A percentile compares a stretch with the other conserved stretches of the same genome.
phyloP scores from a whole-genome alignment of 2,329 filamentous ascomycete species.

The Fusarium sp. region DNA sequence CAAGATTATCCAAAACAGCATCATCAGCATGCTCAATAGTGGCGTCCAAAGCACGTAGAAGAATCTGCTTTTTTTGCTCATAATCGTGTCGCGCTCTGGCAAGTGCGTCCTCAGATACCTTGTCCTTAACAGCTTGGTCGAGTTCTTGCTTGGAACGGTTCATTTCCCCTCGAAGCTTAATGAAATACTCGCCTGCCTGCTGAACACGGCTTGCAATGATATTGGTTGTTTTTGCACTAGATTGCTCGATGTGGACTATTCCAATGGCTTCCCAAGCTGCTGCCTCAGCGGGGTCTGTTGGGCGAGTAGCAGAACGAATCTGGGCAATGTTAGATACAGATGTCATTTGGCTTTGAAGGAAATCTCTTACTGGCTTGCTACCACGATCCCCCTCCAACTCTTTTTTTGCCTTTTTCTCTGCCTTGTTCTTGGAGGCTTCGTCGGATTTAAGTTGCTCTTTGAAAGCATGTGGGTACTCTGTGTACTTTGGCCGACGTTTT shows the following conservation, averaged over 20 bases:
- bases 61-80: slow-evolving; percentile 58
- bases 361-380: slow-evolving; percentile 52
- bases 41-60: slow-evolving; percentile 64
- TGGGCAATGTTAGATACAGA: slow-evolving; percentile 30
- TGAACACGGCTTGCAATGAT: slow-evolving; percentile 62
- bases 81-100: slow-evolving; percentile 55
- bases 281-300: slow-evolving; percentile 58
- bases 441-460: slow-evolving; percentile 61
- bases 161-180: slow-evolving; percentile 60
- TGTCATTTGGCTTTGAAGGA: background rate
- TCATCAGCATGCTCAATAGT: slow-evolving; percentile 66
- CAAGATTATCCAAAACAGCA: slow-evolving; percentile 67
- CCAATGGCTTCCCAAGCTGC: slow-evolving; percentile 66
- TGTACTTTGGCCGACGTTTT: slow-evolving; percentile 59
- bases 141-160: slow-evolving; percentile 60
- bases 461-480: slow-evolving; percentile 60
- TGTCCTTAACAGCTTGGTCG: slow-evolving; percentile 58
- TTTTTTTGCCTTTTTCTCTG: slow-evolving; percentile 59
- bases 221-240: slow-evolving; percentile 52
- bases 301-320: slow-evolving; percentile 57
- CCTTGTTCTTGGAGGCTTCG: slow-evolving; percentile 59
- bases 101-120: slow-evolving; percentile 52
- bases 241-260: slow-evolving; percentile 60
- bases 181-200: slow-evolving; percentile 62
- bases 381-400: slow-evolving; percentile 53